phyloP scores from a whole-genome alignment of 257 asterid genomes.

The Solanum sparsipilum region DNA sequence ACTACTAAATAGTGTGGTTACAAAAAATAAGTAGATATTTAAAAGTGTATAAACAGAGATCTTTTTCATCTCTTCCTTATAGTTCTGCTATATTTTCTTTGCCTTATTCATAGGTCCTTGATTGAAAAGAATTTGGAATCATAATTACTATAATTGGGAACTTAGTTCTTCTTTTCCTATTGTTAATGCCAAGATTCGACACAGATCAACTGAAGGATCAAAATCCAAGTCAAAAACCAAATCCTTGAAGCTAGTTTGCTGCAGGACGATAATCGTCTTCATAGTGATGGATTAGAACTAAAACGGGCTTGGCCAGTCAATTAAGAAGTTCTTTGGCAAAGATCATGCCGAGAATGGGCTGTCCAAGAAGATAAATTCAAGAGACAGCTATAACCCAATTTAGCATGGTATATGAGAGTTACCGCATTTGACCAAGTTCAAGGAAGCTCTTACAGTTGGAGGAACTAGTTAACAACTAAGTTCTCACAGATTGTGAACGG shows the following conservation, averaged over 20 bases:
- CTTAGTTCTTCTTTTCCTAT: neutral
- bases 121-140: neutral
- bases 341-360: neutral
- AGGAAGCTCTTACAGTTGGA: neutral
- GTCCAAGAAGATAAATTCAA: neutral
- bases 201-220: neutral
- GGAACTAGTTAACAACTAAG: neutral
- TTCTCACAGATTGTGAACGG: neutral
- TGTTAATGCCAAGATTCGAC: neutral
- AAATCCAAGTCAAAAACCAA: neutral
- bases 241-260: neutral
- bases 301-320: neutral
- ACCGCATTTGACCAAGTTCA: neutral
- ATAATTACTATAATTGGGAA: neutral
- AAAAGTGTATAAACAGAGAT: neutral
- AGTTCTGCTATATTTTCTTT: neutral
- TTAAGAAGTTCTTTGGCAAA: neutral
- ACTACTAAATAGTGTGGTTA: neutral
- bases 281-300: neutral
- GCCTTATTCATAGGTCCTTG: neutral
- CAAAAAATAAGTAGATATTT: neutral
- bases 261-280: neutral
- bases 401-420: neutral
- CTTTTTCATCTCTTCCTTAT: neutral
- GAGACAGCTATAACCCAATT: neutral